phyloP scores from a whole-genome alignment of 108 stramenopile species.

The Cyclotella cryptica region DNA sequence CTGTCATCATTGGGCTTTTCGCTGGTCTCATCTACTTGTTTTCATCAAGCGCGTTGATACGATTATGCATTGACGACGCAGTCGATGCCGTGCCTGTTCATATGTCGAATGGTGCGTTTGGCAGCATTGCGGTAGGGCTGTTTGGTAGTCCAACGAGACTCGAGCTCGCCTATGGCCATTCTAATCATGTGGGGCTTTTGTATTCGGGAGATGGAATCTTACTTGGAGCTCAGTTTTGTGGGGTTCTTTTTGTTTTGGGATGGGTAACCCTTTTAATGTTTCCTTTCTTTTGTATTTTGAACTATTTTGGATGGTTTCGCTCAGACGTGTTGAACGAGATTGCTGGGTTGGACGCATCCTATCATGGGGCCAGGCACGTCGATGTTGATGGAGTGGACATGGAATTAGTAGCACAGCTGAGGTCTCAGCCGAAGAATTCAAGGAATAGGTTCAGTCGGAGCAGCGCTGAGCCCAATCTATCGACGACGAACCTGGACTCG shows the following conservation, averaged over 20 bases:
- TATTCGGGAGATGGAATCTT: slow-evolving; percentile 59
- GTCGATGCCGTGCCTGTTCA: slow-evolving; percentile 87
- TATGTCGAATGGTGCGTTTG: slow-evolving; percentile 85
- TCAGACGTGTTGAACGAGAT: slow-evolving; percentile 65
- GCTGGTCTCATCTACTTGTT: slow-evolving; percentile 83
- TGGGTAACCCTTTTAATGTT: slow-evolving; percentile 74
- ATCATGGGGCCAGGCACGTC: slow-evolving; percentile 58
- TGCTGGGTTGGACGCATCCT: slow-evolving; percentile 73
- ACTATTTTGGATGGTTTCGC: slow-evolving; percentile 57
- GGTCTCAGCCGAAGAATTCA: background rate
- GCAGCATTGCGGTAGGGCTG: slow-evolving; percentile 77
- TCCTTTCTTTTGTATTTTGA: slow-evolving; percentile 70
- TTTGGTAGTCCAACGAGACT: slow-evolving; percentile 68
- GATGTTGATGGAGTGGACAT: slow-evolving; percentile 18
- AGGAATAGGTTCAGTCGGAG: slow-evolving; percentile 21
- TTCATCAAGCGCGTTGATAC: slow-evolving; percentile 63
- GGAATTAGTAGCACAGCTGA: slow-evolving; percentile 10
- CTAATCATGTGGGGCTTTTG: slow-evolving; percentile 37
- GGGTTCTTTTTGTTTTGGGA: slow-evolving; percentile 70
- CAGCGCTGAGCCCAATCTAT: background rate
- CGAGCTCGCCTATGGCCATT: slow-evolving; percentile 40
- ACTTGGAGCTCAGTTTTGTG: slow-evolving; percentile 69
- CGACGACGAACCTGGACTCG: background rate
- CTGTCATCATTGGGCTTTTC: slow-evolving; percentile 84
- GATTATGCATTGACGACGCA: slow-evolving; percentile 88